Percentiles rank a stretch among this genome's conserved stretches.
These are phyloP conservation scores for Saposhnikovia divaricata DNA, from an alignment of 129 eudicot genomes.

Conservation along the genomic window DNA sequence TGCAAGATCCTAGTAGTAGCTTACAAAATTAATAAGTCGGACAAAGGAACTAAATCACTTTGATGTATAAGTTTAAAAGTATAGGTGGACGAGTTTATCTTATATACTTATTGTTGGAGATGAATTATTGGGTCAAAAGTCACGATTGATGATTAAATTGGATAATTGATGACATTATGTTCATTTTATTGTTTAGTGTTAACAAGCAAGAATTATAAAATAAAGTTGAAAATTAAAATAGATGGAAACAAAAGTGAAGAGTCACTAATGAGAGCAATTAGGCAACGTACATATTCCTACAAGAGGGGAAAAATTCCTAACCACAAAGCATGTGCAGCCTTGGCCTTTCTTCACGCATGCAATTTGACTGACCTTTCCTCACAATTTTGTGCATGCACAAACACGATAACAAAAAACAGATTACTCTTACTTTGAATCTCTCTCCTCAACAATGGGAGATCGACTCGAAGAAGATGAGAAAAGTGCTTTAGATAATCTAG, in stretches of 20 bases:
- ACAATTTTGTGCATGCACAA: background rate
- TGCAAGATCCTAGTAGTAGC: background rate
- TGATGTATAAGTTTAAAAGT: no score
- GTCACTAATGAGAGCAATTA: background rate
- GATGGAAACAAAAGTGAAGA: background rate
- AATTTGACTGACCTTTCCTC: constrained; percentile 9
- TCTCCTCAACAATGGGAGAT: constrained; percentile 18
- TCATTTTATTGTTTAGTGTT: no score
- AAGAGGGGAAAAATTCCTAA: constrained; percentile 12
- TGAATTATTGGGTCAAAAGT: no score
- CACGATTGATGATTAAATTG: no score
- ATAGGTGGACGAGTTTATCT: no score
- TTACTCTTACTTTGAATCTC: background rate
- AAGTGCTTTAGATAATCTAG: constrained; percentile 43
- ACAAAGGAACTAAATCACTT: no score
- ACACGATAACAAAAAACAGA: background rate
- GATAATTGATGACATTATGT: no score
- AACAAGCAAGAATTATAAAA: no score
- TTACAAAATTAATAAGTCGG: no score
- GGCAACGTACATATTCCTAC: background rate
- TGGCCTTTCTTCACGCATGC: constrained; percentile 25
- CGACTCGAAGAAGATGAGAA: constrained; percentile 54
- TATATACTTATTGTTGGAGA: no score
- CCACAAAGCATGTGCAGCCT: constrained; percentile 28
- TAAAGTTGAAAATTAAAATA: no score